These are phyloP conservation scores for Lumnitzera racemosa DNA, from an alignment of 345 rosid species.

Conservation along the genomic window DNA sequence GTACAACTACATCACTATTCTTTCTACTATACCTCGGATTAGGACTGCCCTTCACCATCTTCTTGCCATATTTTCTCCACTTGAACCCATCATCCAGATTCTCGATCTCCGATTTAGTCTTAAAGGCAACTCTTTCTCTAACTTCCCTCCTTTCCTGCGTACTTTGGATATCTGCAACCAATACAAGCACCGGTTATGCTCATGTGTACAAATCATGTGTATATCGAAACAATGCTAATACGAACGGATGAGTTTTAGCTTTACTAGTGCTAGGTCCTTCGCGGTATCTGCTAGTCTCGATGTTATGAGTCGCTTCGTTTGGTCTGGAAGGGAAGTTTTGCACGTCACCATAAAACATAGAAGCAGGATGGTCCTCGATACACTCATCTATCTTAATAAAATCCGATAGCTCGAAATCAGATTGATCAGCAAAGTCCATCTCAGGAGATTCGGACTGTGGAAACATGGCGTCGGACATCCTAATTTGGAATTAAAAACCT, in stretches of 20 bases:
- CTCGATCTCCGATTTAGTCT: conserved; percentile 71
- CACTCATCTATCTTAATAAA: conserved; percentile 43
- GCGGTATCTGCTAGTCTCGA: conserved; percentile 22
- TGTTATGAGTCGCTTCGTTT: conserved; percentile 12
- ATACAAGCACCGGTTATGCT: background rate
- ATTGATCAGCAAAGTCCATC: conserved; percentile 20
- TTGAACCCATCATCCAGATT: conserved; percentile 81
- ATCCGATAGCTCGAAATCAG: conserved; percentile 49
- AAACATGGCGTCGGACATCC: conserved; percentile 13
- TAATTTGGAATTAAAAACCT: too few species aligned
- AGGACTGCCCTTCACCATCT: conserved; percentile 90
- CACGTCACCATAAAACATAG: conserved; percentile 19
- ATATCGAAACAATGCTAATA: background rate
- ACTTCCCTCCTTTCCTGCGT: conserved; percentile 27
- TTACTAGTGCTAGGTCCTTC: conserved; percentile 11
- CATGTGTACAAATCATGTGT: background rate
- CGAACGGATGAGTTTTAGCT: background rate
- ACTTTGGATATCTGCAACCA: conserved; percentile 14
- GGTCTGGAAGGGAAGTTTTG: conserved; percentile 28
- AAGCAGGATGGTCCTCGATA: conserved; percentile 30
- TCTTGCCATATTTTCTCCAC: conserved; percentile 98
- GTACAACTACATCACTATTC: too few species aligned
- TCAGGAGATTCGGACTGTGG: conserved; percentile 20
- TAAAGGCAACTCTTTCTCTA: conserved; percentile 69
- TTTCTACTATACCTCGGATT: conserved; percentile 60